Evolutionary conservation across 208 protist species (phyloP).

Genomic region (Acanthamoeba triangularis): DNA sequence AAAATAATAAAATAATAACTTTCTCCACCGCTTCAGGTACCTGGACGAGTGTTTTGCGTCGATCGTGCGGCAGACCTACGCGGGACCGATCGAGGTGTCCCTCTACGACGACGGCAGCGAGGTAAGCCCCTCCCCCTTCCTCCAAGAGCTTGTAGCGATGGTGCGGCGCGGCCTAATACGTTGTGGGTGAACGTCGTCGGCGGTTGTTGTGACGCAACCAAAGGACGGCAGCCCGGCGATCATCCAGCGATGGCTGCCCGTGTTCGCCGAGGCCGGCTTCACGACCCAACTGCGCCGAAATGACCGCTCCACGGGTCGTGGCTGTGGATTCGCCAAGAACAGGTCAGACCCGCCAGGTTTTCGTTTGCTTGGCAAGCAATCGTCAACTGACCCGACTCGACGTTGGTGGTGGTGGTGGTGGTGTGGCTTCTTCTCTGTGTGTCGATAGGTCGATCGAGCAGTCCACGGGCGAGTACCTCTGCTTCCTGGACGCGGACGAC

Average conservation of each 20-base stretch:
- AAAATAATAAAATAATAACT: too few relatives aligned
- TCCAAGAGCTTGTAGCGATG: not conserved
- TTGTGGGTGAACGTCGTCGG: not conserved
- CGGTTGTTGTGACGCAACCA: not conserved
- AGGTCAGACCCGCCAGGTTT: not conserved
- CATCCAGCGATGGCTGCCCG: constrained; percentile 58
- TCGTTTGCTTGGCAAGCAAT: not conserved
- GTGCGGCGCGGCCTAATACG: not conserved
- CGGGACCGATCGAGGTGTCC: constrained; percentile 65
- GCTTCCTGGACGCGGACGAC: constrained; percentile 74
- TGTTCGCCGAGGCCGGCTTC: constrained; percentile 6
- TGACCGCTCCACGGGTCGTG: constrained; percentile 15
- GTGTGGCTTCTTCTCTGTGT: too few relatives aligned
- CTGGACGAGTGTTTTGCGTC: constrained; percentile 66
- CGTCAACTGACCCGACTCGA: not conserved
- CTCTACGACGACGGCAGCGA: constrained; percentile 75
- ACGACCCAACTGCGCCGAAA: constrained; percentile 39
- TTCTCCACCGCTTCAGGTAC: not conserved
- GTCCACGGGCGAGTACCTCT: constrained; percentile 63
- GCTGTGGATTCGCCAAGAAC: constrained; percentile 69
- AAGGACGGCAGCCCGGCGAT: constrained; percentile 58
- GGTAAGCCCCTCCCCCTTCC: not conserved
- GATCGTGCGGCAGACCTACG: constrained; percentile 53
- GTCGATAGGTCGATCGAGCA: constrained; percentile 57
- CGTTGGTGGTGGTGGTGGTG: too few relatives aligned